Percentiles rank a stretch among this genome's conserved stretches.
Conservation (phyloP, 2,329 filamentous ascomycete species). For the Claviceps pazoutovae region DNA sequence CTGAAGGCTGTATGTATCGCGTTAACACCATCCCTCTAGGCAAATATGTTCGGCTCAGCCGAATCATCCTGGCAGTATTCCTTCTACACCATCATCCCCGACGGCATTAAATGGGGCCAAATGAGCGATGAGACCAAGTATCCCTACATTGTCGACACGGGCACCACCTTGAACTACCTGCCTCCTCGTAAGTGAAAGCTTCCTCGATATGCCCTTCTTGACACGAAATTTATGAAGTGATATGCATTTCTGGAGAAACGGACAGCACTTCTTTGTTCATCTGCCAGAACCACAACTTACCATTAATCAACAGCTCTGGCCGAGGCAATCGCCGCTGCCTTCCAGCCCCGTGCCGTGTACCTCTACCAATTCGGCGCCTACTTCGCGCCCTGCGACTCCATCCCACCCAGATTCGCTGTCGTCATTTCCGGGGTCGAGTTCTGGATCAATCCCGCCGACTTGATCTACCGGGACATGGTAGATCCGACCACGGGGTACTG, state of each 20-base stretch:
- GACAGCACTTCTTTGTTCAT: not conserved
- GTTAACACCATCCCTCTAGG: slow-evolving; percentile 17
- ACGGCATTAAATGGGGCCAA: slow-evolving; percentile 31
- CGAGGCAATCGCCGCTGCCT: slow-evolving; percentile 31
- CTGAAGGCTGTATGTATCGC: no score
- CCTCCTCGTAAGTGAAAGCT: slow-evolving; percentile 27
- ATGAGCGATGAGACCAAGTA: slow-evolving; percentile 28
- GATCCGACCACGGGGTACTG: slow-evolving; percentile 34
- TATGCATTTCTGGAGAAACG: no score
- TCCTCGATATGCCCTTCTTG: not conserved
- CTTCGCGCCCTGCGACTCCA: slow-evolving; percentile 34
- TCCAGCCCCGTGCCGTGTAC: slow-evolving; percentile 32
- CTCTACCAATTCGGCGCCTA: slow-evolving; percentile 32
- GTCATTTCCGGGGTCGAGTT: slow-evolving; percentile 29
- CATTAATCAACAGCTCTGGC: slow-evolving; percentile 25
- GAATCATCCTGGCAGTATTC: slow-evolving; percentile 31
- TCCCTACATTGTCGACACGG: slow-evolving; percentile 38
- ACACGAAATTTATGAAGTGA: no score
- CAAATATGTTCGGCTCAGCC: slow-evolving; percentile 25
- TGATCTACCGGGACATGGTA: slow-evolving; percentile 29
- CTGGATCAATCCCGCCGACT: slow-evolving; percentile 32
- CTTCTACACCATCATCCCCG: slow-evolving; percentile 39
- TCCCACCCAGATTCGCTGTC: slow-evolving; percentile 30
- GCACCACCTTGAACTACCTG: slow-evolving; percentile 36
- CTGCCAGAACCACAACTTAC: not conserved